Evolutionary conservation across 2,329 filamentous ascomycete species (phyloP).

Genomic region (Xylariaceae sp.): DNA sequence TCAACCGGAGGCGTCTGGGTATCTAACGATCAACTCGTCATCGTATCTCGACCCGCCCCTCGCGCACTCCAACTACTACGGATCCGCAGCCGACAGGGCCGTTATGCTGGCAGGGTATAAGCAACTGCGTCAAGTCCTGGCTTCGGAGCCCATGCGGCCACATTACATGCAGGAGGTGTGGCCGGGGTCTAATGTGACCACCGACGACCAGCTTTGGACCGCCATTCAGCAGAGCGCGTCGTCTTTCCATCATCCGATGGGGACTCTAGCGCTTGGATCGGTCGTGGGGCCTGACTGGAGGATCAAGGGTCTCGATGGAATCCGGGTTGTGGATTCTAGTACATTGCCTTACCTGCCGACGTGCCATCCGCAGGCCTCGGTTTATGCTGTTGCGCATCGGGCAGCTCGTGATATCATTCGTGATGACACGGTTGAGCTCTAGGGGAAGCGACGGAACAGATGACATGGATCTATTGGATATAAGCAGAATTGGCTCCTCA

Average conservation of each 20-base stretch:
- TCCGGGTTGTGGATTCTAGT: slow-evolving; percentile 20
- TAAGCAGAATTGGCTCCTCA: too few species aligned
- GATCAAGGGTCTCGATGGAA: slow-evolving; percentile 15
- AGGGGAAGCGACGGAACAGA: too few species aligned
- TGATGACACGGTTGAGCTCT: neutral
- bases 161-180: slow-evolving; percentile 12
- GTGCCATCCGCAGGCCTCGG: slow-evolving; percentile 16
- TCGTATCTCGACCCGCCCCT: slow-evolving; percentile 49
- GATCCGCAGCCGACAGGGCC: slow-evolving; percentile 36
- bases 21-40: slow-evolving; percentile 42
- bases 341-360: slow-evolving; percentile 14
- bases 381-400: slow-evolving; percentile 16
- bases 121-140: slow-evolving; percentile 10
- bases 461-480: too few species aligned
- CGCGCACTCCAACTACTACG: slow-evolving; percentile 47
- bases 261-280: slow-evolving; percentile 16
- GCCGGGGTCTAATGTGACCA: slow-evolving; percentile 16
- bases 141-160: slow-evolving; percentile 4
- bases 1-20: slow-evolving; percentile 18
- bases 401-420: slow-evolving; percentile 1
- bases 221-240: slow-evolving; percentile 12
- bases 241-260: slow-evolving; percentile 20
- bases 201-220: slow-evolving; percentile 5
- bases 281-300: slow-evolving; percentile 16
- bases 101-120: slow-evolving; percentile 15